These are phyloP conservation scores for Septoria linicola DNA, from an alignment of 2,329 filamentous ascomycete genomes.

Conservation along the genomic window DNA sequence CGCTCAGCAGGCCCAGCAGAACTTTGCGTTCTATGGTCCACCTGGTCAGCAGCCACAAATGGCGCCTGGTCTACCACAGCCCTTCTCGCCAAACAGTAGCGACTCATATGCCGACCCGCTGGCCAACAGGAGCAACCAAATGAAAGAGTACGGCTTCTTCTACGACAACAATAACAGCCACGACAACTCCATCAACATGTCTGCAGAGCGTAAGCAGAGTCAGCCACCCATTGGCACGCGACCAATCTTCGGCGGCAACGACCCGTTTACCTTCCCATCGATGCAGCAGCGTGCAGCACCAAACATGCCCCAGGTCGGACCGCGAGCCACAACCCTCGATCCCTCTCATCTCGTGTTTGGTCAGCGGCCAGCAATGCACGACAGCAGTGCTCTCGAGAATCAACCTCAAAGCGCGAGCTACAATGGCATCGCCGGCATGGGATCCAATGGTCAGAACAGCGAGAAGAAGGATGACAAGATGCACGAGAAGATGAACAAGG, in stretches of 20 bases:
- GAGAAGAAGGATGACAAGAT: conserved; percentile 5
- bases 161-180: conserved; percentile 14
- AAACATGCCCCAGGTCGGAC: neutral
- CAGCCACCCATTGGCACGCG: conserved; percentile 24
- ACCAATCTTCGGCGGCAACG: conserved; percentile 16
- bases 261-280: neutral
- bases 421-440: conserved; percentile 3
- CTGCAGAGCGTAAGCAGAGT: conserved; percentile 7
- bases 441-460: neutral
- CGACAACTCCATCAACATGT: neutral
- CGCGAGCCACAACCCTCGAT: too few species aligned
- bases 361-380: neutral
- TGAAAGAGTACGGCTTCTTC: conserved; percentile 25
- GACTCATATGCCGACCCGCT: conserved; percentile 2
- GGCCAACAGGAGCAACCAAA: conserved; percentile 8
- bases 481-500: conserved; percentile 13
- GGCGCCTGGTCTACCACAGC: neutral
- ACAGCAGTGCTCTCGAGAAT: neutral
- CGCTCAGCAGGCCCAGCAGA: conserved; percentile 10
- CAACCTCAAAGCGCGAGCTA: neutral
- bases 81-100: conserved; percentile 6
- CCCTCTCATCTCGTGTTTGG: neutral
- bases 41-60: conserved; percentile 1
- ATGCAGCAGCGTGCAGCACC: neutral
- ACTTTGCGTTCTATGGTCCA: conserved; percentile 14